Evolutionary conservation across 352 stramenopile genomes (phyloP), one percentile per base, ranked within the genome.

Genomic region (Phytophthora crassamura): DNA sequence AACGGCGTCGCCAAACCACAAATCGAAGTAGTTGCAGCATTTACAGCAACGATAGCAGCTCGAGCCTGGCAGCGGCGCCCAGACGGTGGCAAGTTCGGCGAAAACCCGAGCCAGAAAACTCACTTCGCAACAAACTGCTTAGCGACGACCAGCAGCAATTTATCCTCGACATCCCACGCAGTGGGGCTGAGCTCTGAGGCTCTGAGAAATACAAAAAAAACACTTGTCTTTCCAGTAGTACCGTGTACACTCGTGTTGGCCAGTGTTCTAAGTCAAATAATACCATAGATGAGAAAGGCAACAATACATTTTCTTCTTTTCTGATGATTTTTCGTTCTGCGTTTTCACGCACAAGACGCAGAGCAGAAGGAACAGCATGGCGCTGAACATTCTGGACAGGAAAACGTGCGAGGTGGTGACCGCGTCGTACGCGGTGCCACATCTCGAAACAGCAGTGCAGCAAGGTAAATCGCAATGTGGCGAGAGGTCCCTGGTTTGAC

Each of bases 371-470:
- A 74, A 25, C 15, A 51, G 4, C n/a, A 73, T 73, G 52, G 52
- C 14, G 25, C 40, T 88, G 48, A 59, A 68, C 28, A 45, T 54
- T 8, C 32, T 88, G 52, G 69, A 80, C 42, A 54, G 57, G 15
- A 69, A 62, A 45, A 86, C 77, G 7, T 69, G 71, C 12, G 75
- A 80, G 20, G 40, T 89, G 11, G 54, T 93, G 28, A 72, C 62
- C 10, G 86, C 84, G 7, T 81, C 86, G 28, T 89, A 92, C 47
- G 67, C 74, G 10, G 36, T 95, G 34, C 83, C 86, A 35, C 64
- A 79, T 47, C 63, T 95, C 9, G 68, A 78, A 22, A 68, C 74
- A 7, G 86, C 84, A 7, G 57, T 95, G 22, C 74, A 89, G 30
- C 81, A 93, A 88, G 81, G 86, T 92, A 45, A 15, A 28, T 18